Base-by-base conservation (phyloP, 768 basidiomycete species). In the Rhodotorula kratochvilovae region DNA sequence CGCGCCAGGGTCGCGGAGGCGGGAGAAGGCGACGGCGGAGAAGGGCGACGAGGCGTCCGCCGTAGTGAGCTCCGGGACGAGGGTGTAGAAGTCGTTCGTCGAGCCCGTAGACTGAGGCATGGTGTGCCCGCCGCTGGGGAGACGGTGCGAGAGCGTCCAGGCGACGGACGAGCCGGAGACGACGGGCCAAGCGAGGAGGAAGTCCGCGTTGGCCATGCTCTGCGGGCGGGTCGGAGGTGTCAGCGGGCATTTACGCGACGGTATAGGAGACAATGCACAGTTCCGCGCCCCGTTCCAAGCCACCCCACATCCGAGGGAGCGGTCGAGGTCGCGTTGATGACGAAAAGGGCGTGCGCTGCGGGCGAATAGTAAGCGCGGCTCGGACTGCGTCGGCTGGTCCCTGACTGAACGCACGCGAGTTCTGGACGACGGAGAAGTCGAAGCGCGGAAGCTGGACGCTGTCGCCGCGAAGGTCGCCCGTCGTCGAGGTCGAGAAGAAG, bases 141-240 rank as follows among this genome's bases (percentile, higher is more conserved):
- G 12, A 17, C 72, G 72, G 45, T 73, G 72, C 19, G 63, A 66
- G 35, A 73, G 51, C 0, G 61, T 53, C 68, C 68, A 73, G 39
- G 17, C 25, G n/a, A 55, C 35, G 51, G 29, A 53, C 15, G 67
- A 45, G 48, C 46, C 58, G 13, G 45, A 53, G 23, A 57, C 23
- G 54, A 31, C 55, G n/a, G 72, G 68, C 68, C 68, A 73, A 7
- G 56, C 57, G 61, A 73, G 23, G 55, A 73, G 50, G 39, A 55
- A 70, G 65, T 73, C 72, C 23, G 61, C 57, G 53, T 73, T 64
- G 0, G 45, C n/a, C 71, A 72, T 72, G 45, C 58, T 43, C 72
- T 73, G 65, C 13, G 27, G 19, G 29, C 4, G 2, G 15, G 43
- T 17, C 42, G 27, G 58, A 25, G 11, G 11, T 13, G 11, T 27